phyloP scores from a whole-genome alignment of 2,329 filamentous ascomycete species.

The Acarospora socialis region DNA sequence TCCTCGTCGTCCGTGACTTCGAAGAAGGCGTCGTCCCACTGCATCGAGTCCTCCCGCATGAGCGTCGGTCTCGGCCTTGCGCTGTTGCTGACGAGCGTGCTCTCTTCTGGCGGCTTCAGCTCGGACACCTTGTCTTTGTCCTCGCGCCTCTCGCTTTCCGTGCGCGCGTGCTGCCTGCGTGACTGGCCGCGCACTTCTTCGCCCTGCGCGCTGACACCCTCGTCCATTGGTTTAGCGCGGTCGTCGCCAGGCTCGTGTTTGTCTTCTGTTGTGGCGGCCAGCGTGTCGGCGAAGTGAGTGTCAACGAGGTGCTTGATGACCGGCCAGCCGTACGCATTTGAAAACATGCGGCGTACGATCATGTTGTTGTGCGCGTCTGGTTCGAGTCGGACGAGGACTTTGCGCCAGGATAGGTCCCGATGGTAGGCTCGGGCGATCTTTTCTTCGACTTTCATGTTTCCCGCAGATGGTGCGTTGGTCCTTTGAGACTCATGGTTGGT shows the following conservation, averaged over 20 bases:
- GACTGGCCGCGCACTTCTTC: conserved; percentile 42
- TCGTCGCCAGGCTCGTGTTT: conserved; percentile 54
- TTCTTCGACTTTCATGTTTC: conserved; percentile 76
- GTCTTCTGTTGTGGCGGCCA: conserved; percentile 50
- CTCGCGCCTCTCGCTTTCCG: conserved; percentile 35
- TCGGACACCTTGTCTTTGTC: conserved; percentile 20
- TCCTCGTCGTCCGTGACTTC: conserved; percentile 31
- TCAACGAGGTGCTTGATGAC: conserved; percentile 91
- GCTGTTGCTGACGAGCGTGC: conserved; percentile 6
- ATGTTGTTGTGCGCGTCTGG: conserved; percentile 99
- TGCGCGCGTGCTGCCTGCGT: conserved; percentile 24
- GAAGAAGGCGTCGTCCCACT: conserved; percentile 37
- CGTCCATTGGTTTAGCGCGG: conserved; percentile 46
- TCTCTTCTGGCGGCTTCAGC: conserved; percentile 16
- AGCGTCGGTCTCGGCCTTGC: neutral
- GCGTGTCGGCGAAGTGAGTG: conserved; percentile 75
- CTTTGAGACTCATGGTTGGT: conserved; percentile 12
- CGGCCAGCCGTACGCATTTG: conserved; percentile 95
- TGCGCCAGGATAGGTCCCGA: conserved; percentile 81
- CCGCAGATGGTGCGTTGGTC: conserved; percentile 23
- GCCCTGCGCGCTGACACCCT: conserved; percentile 47
- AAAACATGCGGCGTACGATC: conserved; percentile 88
- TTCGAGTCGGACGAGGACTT: conserved; percentile 87
- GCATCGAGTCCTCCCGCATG: conserved; percentile 27
- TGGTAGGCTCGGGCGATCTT: conserved; percentile 97